These are phyloP conservation scores for Gaeumannomyces tritici DNA, from an alignment of 2,329 filamentous ascomycete species.

Conservation along the genomic window DNA sequence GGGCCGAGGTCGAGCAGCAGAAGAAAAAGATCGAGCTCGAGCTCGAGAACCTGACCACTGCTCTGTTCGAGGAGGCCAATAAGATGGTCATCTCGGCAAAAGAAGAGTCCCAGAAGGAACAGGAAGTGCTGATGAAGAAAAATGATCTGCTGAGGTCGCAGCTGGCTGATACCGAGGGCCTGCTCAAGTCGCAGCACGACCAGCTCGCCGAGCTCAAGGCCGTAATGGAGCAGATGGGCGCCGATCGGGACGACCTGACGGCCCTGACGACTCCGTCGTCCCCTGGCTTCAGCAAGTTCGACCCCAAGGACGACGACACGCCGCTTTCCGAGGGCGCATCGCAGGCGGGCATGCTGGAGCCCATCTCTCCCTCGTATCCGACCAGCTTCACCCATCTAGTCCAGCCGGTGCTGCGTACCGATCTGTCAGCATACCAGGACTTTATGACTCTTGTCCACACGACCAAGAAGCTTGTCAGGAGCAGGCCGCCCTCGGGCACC, in stretches of 20 bases:
- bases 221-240: constrained; percentile 80
- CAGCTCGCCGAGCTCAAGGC: constrained; percentile 84
- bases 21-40: constrained; percentile 90
- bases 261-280: constrained; percentile 73
- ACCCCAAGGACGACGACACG: constrained; percentile 39
- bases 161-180: constrained; percentile 73
- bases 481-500: constrained; percentile 63
- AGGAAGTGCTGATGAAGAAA: constrained; percentile 70
- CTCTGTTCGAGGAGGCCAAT: constrained; percentile 96
- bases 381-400: constrained; percentile 75
- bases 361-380: constrained; percentile 44
- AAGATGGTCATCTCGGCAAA: constrained; percentile 93
- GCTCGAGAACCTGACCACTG: constrained; percentile 79
- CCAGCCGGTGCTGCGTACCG: constrained; percentile 72
- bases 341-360: constrained; percentile 27
- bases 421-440: constrained; percentile 73
- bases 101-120: constrained; percentile 77
- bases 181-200: constrained; percentile 85
- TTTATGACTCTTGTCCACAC: constrained; percentile 69
- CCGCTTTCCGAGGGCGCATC: constrained; percentile 24
- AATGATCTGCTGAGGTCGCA: constrained; percentile 83
- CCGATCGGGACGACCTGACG: constrained; percentile 62
- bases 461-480: constrained; percentile 48
- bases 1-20: constrained; percentile 60
- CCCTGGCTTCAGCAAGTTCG: constrained; percentile 63